Evolutionary conservation across 2,329 filamentous ascomycete species (phyloP).

Genomic region (Penicillium brasilianum): DNA sequence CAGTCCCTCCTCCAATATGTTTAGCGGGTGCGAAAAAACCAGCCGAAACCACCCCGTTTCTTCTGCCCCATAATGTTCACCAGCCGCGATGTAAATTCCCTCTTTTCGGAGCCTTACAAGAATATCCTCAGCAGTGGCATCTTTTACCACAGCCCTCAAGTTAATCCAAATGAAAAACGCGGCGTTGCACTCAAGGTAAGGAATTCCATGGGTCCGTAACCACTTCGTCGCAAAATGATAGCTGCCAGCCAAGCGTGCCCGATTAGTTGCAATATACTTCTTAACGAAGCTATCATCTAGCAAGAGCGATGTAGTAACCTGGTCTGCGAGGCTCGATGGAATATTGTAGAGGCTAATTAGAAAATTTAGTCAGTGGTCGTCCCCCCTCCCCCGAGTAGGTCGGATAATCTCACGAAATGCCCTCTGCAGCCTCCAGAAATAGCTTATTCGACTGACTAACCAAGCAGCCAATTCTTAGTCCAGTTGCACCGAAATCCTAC

Average conservation of each 20-base stretch:
- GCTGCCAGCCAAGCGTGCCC: conserved; percentile 10
- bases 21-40: conserved; percentile 18
- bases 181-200: conserved; percentile 19
- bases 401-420: background rate
- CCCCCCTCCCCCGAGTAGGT: background rate
- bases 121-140: conserved; percentile 12
- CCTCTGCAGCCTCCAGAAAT: background rate
- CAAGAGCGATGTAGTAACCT: conserved; percentile 3
- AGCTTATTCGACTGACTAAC: background rate
- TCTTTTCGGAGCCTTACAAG: conserved; percentile 11
- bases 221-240: conserved; percentile 11
- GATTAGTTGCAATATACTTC: conserved; percentile 7
- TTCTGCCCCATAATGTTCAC: conserved; percentile 17
- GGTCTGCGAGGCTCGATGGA: background rate
- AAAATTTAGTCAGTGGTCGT: background rate
- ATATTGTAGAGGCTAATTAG: background rate
- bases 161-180: conserved; percentile 23
- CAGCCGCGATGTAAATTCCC: conserved; percentile 17
- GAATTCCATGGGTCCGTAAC: conserved; percentile 13
- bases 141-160: conserved; percentile 8
- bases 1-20: conserved; percentile 9
- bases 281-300: conserved; percentile 5
- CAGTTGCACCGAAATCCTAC: background rate
- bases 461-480: background rate
- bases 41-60: conserved; percentile 23